Evolutionary conservation across 331 rosid species (phyloP).

Genomic region (Quercus tomentella): DNA sequence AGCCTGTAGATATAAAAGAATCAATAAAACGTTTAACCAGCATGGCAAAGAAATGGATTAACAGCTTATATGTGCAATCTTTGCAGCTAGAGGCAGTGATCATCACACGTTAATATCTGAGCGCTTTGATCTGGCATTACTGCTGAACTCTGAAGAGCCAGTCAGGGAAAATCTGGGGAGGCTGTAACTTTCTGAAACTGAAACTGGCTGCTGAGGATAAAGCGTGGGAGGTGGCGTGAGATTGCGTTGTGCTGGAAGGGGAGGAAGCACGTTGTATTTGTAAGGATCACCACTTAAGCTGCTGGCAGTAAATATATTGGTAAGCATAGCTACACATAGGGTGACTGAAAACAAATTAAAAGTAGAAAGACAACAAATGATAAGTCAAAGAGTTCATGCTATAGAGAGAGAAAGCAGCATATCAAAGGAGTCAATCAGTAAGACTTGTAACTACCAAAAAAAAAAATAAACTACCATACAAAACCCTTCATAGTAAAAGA

Average conservation of each 20-base stretch:
- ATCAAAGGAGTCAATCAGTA: too few species aligned
- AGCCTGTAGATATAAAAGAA: constrained; percentile 21
- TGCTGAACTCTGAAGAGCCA: constrained; percentile 52
- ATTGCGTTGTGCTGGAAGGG: constrained; percentile 87
- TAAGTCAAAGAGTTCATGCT: neutral
- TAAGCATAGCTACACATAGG: neutral
- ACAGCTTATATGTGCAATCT: neutral
- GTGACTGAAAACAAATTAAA: constrained; percentile 1
- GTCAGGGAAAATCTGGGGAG: constrained; percentile 65
- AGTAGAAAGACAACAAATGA: neutral
- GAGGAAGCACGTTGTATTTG: constrained; percentile 71
- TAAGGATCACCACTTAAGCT: constrained; percentile 57
- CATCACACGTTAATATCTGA: constrained; percentile 73
- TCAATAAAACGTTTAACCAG: constrained; percentile 8
- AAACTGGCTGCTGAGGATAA: constrained; percentile 93
- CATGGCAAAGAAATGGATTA: neutral
- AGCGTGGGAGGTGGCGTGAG: constrained; percentile 83
- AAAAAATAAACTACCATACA: neutral
- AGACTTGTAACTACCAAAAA: too few species aligned
- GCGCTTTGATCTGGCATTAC: constrained; percentile 67
- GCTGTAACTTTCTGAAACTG: constrained; percentile 64
- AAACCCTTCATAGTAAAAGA: neutral
- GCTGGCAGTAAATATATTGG: constrained; percentile 18
- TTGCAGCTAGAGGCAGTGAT: neutral
- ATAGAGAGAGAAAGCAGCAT: neutral